Evolutionary conservation across 2,329 filamentous ascomycete species (phyloP), one percentile per base, ranked within the genome.

Genomic region (Cercospora sp.): DNA sequence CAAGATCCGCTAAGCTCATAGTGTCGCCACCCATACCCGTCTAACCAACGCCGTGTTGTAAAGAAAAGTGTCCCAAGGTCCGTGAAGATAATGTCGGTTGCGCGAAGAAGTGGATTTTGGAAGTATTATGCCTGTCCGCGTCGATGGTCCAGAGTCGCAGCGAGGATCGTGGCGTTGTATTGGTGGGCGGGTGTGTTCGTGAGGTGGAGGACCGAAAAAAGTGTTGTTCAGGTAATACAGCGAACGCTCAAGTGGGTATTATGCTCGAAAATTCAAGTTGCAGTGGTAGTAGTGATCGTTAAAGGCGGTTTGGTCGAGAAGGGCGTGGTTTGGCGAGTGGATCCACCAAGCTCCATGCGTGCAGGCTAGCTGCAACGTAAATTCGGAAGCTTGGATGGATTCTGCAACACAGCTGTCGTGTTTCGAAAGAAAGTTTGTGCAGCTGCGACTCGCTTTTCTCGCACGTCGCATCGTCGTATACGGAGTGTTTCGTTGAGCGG

Each of bases 231-330:
- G 48, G 63, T 42, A 64, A 69, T 67, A 64, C 69, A 68, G 63
- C 57, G 61, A 72, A 70, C 70, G 68, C 67, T 72, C 68, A 66
- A 68, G 48, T 48, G 67, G 68, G 70, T 69, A 70, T 72, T 70
- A 70, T 72, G 69, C 68, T 66, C 55, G 53, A 67, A 70, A 61
- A 62, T 60, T 57, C 64, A 36, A 59, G 53, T 58, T 45, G 62
- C 55, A 42, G 62, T 63, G 51, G 53, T 16, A n/a, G 60, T 53
- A 48, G 36, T 45, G 45, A 53, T 69, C 45, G 60, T 65, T 26
- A 33, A 58, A 30, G 53, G 30, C 30, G 53, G 53, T 58, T 62
- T 69, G 62, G 39, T 33, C 23, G 66, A 30, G 36, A n/a, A 36
- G 39, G 55, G 62, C 42, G 53, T 45, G 60, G 53, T 53, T 31